phyloP scores from a whole-genome alignment of 768 basidiomycete genomes.

The Wakefieldia striispora region DNA sequence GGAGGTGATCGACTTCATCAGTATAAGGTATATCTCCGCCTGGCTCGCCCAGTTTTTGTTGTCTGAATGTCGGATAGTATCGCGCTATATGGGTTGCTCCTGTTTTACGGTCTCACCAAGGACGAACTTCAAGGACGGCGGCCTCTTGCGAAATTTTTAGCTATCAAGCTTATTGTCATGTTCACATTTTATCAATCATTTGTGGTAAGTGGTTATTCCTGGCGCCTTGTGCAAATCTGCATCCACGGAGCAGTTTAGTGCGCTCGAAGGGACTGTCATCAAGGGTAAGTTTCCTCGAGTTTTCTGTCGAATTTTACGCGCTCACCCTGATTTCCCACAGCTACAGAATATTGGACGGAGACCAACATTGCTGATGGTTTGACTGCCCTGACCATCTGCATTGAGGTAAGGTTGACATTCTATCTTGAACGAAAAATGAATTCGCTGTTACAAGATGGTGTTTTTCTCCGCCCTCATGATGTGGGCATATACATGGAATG shows the following conservation, averaged over 20 bases:
- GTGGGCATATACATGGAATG: slow-evolving; percentile 76
- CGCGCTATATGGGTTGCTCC: slow-evolving; percentile 80
- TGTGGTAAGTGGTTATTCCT: slow-evolving; percentile 44
- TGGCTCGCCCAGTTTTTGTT: neutral
- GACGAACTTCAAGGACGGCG: slow-evolving; percentile 75
- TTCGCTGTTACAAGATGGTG: slow-evolving; percentile 59
- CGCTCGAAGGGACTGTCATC: slow-evolving; percentile 68
- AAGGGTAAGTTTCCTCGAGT: slow-evolving; percentile 39
- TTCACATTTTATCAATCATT: slow-evolving; percentile 88
- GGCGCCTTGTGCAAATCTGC: neutral
- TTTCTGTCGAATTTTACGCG: neutral
- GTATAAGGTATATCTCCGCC: slow-evolving; percentile 59
- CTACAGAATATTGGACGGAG: slow-evolving; percentile 77
- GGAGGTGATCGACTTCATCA: slow-evolving; percentile 71
- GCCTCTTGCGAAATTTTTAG: slow-evolving; percentile 82
- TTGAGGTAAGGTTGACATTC: slow-evolving; percentile 55
- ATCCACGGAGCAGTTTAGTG: slow-evolving; percentile 48
- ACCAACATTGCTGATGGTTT: slow-evolving; percentile 85
- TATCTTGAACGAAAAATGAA: slow-evolving; percentile 5
- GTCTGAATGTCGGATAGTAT: slow-evolving; percentile 42
- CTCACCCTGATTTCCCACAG: slow-evolving; percentile 29
- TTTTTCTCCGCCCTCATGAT: slow-evolving; percentile 74
- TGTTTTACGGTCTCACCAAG: slow-evolving; percentile 81
- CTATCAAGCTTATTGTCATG: slow-evolving; percentile 86
- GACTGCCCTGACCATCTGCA: slow-evolving; percentile 75